Percentiles rank a stretch among this genome's conserved stretches.
These are phyloP conservation scores for Fusarium drepaniforme DNA, from an alignment of 2,329 filamentous ascomycete species.

Conservation along the genomic window DNA sequence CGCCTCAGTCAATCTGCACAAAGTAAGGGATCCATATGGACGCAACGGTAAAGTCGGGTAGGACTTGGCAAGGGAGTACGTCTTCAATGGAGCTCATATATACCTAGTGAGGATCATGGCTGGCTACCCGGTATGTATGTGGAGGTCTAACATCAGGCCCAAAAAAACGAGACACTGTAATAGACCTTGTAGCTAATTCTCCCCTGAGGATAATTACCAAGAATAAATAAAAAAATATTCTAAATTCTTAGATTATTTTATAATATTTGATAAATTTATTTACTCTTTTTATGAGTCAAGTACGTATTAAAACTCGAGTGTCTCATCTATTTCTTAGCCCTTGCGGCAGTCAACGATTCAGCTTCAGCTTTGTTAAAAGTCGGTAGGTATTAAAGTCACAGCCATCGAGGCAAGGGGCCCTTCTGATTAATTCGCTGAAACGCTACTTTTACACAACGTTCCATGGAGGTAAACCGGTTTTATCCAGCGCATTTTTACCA, in stretches of 20 bases:
- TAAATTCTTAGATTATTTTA: too few relatives aligned
- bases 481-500: neutral
- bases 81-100: neutral
- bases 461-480: neutral
- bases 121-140: neutral
- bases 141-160: neutral
- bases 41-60: neutral
- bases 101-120: neutral
- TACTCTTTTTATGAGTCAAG: too few relatives aligned
- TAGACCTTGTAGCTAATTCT: too few relatives aligned
- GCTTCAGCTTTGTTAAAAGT: neutral
- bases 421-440: neutral
- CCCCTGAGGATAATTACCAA: too few relatives aligned
- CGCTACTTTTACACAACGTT: neutral
- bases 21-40: neutral
- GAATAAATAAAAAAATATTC: too few relatives aligned
- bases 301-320: too few relatives aligned
- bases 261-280: too few relatives aligned
- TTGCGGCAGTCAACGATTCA: neutral
- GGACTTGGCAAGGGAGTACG: neutral
- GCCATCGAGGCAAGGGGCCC: neutral
- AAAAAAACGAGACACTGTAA: too few relatives aligned
- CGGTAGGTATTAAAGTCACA: neutral
- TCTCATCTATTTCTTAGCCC: too few relatives aligned
- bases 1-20: neutral